Evolutionary conservation across 2,329 filamentous ascomycete genomes (phyloP).

Genomic region (Microdochium bolleyi): DNA sequence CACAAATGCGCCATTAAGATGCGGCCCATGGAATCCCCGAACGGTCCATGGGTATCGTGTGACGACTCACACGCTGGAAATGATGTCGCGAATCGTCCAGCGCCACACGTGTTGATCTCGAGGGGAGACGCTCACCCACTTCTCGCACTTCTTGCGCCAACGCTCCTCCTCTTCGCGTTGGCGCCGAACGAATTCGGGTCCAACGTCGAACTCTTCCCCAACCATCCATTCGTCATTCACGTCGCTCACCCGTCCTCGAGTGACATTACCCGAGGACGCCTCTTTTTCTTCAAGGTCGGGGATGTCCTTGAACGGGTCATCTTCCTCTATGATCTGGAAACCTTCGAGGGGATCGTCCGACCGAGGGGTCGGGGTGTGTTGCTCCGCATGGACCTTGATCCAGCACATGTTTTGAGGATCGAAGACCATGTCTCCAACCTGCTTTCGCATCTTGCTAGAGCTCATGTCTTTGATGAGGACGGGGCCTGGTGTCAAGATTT

Average conservation of each 20-base stretch:
- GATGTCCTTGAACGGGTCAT: conserved; percentile 90
- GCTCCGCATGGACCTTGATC: conserved; percentile 61
- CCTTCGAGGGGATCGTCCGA: conserved; percentile 51
- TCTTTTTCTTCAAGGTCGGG: conserved; percentile 74
- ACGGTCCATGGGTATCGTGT: background rate
- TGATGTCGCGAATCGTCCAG: conserved; percentile 64
- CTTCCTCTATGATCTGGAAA: conserved; percentile 65
- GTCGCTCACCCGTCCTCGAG: conserved; percentile 47
- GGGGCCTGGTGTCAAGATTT: conserved; percentile 52
- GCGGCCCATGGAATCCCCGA: background rate
- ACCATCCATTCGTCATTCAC: conserved; percentile 75
- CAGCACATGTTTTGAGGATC: conserved; percentile 97
- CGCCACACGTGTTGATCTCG: conserved; percentile 59
- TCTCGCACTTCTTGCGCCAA: conserved; percentile 82
- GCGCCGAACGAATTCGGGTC: conserved; percentile 82
- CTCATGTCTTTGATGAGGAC: conserved; percentile 90
- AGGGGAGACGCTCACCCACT: conserved; percentile 63
- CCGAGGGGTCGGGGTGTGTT: conserved; percentile 37
- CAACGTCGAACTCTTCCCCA: conserved; percentile 95
- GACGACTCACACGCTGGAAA: conserved; percentile 26
- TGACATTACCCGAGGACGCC: conserved; percentile 38
- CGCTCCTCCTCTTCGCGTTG: conserved; percentile 87
- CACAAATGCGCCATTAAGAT: background rate
- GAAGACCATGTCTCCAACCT: conserved; percentile 97
- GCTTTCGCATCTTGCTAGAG: conserved; percentile 76